A percentile compares a stretch with the other conserved stretches of the same genome.
Conservation (phyloP, 495 filamentous ascomycete genomes). For the Aspergillus bertholletiae region DNA sequence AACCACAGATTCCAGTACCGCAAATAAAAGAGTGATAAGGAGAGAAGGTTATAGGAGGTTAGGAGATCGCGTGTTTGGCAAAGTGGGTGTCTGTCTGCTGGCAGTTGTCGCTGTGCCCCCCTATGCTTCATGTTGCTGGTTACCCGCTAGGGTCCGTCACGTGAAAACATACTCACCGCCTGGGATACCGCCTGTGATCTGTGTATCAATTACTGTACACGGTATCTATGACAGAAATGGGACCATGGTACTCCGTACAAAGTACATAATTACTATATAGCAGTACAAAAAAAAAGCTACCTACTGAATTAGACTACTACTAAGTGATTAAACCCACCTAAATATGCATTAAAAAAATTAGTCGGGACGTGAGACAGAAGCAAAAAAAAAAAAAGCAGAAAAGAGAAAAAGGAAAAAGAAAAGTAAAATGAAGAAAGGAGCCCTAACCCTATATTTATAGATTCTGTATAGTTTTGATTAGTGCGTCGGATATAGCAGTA, state of each 20-base stretch:
- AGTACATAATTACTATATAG: neutral
- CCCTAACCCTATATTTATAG: too few relatives aligned
- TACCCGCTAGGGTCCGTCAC: slow-evolving; percentile 19
- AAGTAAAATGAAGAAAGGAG: neutral
- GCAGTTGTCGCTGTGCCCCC: slow-evolving; percentile 18
- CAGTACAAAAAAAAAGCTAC: too few relatives aligned
- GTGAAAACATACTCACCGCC: slow-evolving; percentile 11
- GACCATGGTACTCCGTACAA: neutral
- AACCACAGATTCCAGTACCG: neutral
- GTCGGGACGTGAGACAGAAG: neutral
- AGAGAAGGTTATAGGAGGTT: slow-evolving; percentile 4
- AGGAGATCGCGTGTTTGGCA: slow-evolving; percentile 17
- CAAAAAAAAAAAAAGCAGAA: neutral
- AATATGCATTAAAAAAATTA: neutral
- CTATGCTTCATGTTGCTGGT: slow-evolving; percentile 20
- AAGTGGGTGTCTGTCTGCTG: slow-evolving; percentile 16
- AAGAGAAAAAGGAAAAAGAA: neutral
- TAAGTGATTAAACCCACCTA: too few relatives aligned
- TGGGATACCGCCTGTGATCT: slow-evolving; percentile 1
- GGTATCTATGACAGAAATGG: neutral
- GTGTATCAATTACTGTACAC: slow-evolving; percentile 5
- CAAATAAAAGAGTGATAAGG: slow-evolving; percentile 2
- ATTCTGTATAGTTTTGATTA: too few relatives aligned
- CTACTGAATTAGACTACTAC: neutral
- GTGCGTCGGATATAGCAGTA: too few relatives aligned